Evolutionary conservation across 768 basidiomycete genomes (phyloP).

Genomic region (Rickenella mellea): DNA sequence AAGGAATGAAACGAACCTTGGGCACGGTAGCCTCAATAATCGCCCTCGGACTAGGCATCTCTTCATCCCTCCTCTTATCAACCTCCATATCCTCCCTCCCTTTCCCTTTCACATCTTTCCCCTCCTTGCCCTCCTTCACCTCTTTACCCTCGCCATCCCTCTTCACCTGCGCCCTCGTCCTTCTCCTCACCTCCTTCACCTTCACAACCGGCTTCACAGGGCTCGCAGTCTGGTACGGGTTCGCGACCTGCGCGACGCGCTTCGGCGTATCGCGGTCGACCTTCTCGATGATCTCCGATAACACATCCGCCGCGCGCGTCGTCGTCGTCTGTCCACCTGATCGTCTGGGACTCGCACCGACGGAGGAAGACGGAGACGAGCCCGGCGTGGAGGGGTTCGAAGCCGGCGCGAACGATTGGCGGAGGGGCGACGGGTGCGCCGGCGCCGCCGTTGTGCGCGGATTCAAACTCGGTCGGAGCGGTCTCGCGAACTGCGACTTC

Average conservation of each 20-base stretch:
- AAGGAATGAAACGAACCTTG: slow-evolving; percentile 32
- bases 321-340: slow-evolving; percentile 32
- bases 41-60: slow-evolving; percentile 43
- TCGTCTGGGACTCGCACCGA: too few relatives aligned
- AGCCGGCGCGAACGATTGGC: slow-evolving; percentile 48
- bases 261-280: slow-evolving; percentile 43
- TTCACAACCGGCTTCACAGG: slow-evolving; percentile 45
- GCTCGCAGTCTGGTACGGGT: slow-evolving; percentile 70
- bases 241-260: slow-evolving; percentile 57
- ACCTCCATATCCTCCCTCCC: slow-evolving; percentile 16
- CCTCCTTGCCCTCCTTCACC: slow-evolving; percentile 19
- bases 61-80: slow-evolving; percentile 19
- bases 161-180: slow-evolving; percentile 26
- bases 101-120: slow-evolving; percentile 8
- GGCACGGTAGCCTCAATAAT: slow-evolving; percentile 75
- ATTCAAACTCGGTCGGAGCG: too few relatives aligned
- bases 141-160: slow-evolving; percentile 15
- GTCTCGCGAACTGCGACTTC: too few relatives aligned
- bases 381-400: slow-evolving; percentile 26
- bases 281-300: slow-evolving; percentile 64
- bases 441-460: too few relatives aligned
- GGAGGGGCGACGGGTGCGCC: slow-evolving; percentile 61
- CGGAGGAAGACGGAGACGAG: slow-evolving; percentile 18
- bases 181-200: slow-evolving; percentile 30
- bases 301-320: slow-evolving; percentile 46